Percentiles rank a stretch among this genome's conserved stretches.
Conservation (phyloP, 192 early-diverging fungal species). For the Entomortierella parvispora region DNA sequence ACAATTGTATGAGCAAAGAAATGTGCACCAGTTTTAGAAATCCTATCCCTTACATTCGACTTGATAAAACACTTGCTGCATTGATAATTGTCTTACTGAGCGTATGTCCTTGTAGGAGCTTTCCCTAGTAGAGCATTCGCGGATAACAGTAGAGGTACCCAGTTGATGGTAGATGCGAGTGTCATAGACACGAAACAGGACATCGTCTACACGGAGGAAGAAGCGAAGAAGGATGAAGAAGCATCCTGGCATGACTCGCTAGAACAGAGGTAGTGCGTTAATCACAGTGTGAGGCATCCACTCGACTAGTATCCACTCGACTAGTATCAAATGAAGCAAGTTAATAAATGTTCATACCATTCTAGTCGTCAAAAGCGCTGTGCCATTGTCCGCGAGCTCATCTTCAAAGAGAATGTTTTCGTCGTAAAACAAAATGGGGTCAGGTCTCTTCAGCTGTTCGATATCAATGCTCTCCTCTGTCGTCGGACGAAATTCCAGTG, state of each 20-base stretch:
- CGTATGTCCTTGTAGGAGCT: constrained; percentile 66
- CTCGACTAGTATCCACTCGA: neutral
- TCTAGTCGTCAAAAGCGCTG: constrained; percentile 79
- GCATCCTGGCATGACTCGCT: constrained; percentile 94
- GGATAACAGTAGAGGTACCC: constrained; percentile 65
- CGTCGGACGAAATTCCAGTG: constrained; percentile 23
- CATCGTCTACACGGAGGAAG: constrained; percentile 94
- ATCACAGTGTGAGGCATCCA: neutral
- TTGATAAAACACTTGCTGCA: too few species aligned
- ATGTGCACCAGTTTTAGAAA: neutral
- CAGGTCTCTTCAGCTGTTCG: constrained; percentile 74
- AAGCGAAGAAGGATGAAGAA: constrained; percentile 90
- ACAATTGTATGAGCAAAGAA: constrained; percentile 7
- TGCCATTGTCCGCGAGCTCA: constrained; percentile 96
- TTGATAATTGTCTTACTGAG: constrained; percentile 53
- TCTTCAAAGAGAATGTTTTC: constrained; percentile 96
- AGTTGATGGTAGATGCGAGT: constrained; percentile 92
- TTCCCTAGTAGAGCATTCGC: constrained; percentile 81
- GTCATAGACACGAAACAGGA: constrained; percentile 91
- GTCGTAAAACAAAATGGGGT: constrained; percentile 95
- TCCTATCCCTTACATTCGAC: neutral
- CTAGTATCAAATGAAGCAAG: neutral
- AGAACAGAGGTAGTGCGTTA: too few species aligned
- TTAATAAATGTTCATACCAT: constrained; percentile 63
- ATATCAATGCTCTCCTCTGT: constrained; percentile 73